Evolutionary conservation across 768 basidiomycete species (phyloP), one percentile per base, ranked within the genome.

Genomic region (Krasilnikovozyma curviuscula): DNA sequence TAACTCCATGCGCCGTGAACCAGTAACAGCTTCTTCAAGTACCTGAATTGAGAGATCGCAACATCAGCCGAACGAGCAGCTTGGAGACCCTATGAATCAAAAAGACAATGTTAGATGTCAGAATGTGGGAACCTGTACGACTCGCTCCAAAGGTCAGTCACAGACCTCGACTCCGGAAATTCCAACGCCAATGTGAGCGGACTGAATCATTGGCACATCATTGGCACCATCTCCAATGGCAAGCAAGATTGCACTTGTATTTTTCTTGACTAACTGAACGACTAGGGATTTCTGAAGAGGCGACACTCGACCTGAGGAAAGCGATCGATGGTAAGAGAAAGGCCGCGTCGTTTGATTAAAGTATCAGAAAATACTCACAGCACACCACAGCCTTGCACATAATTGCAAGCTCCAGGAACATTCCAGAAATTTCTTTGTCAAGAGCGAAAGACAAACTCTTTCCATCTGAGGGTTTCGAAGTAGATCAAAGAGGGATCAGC

Each of bases 1-100:
- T 98, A 98, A 67, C 91, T 95, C 93, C 93, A 98, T 2, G 93
- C 82, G 5, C 93, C 93, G 59, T 98, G 93, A 7, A 98, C 93
- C 14, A 98, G 76, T 8, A 98, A 63, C 23, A 97, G 66, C 65
- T 98, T 98, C 67, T 86, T 89, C 55, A 98, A 68, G 67, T 71
- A 97, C 19, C 91, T 74, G 70, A 98, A 98, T 65, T 98, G 91
- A 2, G 89, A 91, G 54, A 98, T 98, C 0, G 93, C 84, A 32
- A 98, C 78, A 65, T 98, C 93, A 13, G 93, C 84, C 28, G 89
- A 91, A 39, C 93, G 78, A 30, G 93, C 93, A 37, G 93, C 93
- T 81, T 97, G 93, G 5, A 98, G 69, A 66, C 93, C 93, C 81
- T 88, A 40, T 19, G 14, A 53, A 21, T 55, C 32, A 54, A 5